Conservation (phyloP, 495 filamentous ascomycete genomes). For the Lichenothelia convexa region DNA sequence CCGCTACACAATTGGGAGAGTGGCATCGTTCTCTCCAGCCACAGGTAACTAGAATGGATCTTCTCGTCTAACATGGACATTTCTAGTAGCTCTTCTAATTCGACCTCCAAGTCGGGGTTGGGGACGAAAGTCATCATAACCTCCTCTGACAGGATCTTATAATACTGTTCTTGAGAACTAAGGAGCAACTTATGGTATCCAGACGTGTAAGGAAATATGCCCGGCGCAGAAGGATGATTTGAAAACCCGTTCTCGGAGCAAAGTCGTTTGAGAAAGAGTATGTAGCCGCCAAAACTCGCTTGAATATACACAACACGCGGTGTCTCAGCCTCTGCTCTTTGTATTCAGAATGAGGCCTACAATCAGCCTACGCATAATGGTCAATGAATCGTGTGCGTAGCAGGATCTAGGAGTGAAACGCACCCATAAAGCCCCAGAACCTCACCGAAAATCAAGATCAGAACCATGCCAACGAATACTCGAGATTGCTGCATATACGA, state of each 20-base stretch:
- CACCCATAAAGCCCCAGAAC: conserved; percentile 94
- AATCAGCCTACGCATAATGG: conserved; percentile 17
- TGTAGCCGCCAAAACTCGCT: neutral
- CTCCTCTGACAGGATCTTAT: too few relatives aligned
- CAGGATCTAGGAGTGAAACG: conserved; percentile 15
- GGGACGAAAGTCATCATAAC: too few relatives aligned
- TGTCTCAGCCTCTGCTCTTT: neutral
- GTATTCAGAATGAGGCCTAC: conserved; percentile 27
- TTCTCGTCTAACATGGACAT: too few relatives aligned
- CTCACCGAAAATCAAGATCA: conserved; percentile 97
- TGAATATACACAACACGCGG: neutral
- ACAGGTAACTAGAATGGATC: too few relatives aligned
- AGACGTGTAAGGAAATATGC: neutral
- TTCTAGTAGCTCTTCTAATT: too few relatives aligned
- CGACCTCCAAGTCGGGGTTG: too few relatives aligned
- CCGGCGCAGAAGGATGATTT: neutral
- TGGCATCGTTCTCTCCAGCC: too few relatives aligned
- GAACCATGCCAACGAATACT: conserved; percentile 94
- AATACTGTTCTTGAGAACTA: too few relatives aligned
- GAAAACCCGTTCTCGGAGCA: neutral
- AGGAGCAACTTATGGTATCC: too few relatives aligned
- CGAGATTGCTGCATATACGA: conserved; percentile 90
- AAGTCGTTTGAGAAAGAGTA: neutral
- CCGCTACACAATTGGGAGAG: too few relatives aligned
- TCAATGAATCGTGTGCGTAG: neutral